A percentile compares a stretch with the other conserved stretches of the same genome.
These are phyloP conservation scores for Penicillium antarcticum DNA, from an alignment of 495 filamentous ascomycete species.

Conservation along the genomic window DNA sequence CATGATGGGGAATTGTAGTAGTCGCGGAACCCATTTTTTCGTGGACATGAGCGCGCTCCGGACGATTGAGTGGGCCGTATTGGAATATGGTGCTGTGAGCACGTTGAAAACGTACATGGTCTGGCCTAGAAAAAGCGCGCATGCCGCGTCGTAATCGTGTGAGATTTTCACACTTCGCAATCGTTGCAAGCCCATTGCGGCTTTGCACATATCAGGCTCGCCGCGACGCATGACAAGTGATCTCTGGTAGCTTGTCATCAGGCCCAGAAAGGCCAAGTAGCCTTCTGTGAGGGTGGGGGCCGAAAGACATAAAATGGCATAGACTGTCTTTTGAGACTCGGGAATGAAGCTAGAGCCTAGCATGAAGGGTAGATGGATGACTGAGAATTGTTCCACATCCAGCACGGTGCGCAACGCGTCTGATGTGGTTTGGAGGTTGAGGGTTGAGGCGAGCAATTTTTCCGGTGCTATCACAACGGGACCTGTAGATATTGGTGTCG, in stretches of 20 bases:
- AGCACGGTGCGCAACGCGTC: conserved; percentile 25
- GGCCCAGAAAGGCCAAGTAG: conserved; percentile 22
- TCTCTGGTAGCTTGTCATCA: conserved; percentile 26
- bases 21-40: conserved; percentile 23
- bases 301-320: conserved; percentile 16
- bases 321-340: conserved; percentile 16
- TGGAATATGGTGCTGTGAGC: conserved; percentile 22
- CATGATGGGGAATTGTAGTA: conserved; percentile 22
- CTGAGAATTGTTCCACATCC: conserved; percentile 21
- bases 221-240: conserved; percentile 19
- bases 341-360: conserved; percentile 19
- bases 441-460: conserved; percentile 13
- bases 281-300: conserved; percentile 22
- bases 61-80: conserved; percentile 25
- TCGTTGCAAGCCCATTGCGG: conserved; percentile 22
- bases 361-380: conserved; percentile 25
- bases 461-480: conserved; percentile 14
- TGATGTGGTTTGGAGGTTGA: conserved; percentile 15
- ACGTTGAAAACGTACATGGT: conserved; percentile 30
- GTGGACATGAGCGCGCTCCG: conserved; percentile 26
- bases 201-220: conserved; percentile 21
- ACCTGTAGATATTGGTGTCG: conserved; percentile 2
- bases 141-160: conserved; percentile 22
- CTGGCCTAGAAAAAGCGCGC: conserved; percentile 26
- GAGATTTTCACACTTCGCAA: conserved; percentile 20